Evolutionary conservation across 148 eudicot species (phyloP), one percentile per base, ranked within the genome.

Genomic region (Vaccinium darrowii): DNA sequence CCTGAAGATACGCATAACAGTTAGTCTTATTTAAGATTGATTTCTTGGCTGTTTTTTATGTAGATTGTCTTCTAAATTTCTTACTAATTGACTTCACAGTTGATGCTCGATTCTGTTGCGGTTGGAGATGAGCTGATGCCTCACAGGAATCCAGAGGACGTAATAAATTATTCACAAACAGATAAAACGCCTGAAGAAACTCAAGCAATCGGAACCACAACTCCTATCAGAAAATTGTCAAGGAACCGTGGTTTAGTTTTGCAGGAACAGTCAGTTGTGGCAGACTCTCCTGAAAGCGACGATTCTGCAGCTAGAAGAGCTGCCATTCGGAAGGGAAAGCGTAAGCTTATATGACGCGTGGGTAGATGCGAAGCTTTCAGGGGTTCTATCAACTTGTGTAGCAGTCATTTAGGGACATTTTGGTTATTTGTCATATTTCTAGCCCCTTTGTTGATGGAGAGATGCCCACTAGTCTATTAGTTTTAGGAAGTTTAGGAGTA

Each of bases 41-140:
- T 33, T 53, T 27, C 63, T 19, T 53, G 53, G 19, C 8, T 18
- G 25, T 56, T 36, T 8, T 47, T 15, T 5, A 18, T 56, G 8
- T 33, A 10, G 16, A 78, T n/a, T 51, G 12, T 57, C 25, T 62
- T 19, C 21, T 47, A 13, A 51, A 23, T 63, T 72, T 52, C 78
- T 30, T 27, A 18, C 33, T 75, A 3, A 81, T 80, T 89, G 81
- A 76, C 54, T 76, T 86, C 21, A 54, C 94, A 97, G 99, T 82
- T 89, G 84, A 95, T 97, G 99, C 15, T 90, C 84, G 90, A 88
- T 74, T 86, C 93, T 67, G 91, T 93, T 72, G 87, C 49, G 75
- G 92, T 79, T 81, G 98, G 98, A n/a, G 93, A 91, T 76, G 99
- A 95, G 89, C 86, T 97, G 77, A 97, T 96, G 98, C 98, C 96